These are phyloP conservation scores for Teratosphaeria viscida DNA, from an alignment of 2,329 filamentous ascomycete species.

Conservation along the genomic window DNA sequence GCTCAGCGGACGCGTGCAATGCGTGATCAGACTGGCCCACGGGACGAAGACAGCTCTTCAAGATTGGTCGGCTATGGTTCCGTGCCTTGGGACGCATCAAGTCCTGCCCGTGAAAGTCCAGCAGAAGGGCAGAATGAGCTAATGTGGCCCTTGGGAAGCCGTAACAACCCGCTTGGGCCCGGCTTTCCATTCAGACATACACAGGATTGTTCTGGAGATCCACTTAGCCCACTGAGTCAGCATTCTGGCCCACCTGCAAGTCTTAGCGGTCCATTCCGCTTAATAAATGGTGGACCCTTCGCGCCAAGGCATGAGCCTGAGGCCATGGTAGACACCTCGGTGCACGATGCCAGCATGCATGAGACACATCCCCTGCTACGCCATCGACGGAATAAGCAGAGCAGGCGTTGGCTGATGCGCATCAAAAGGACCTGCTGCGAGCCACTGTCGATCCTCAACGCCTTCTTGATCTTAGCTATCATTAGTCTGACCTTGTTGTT, in stretches of 20 bases:
- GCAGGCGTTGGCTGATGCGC: background rate
- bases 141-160: slow-evolving; percentile 3
- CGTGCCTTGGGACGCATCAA: background rate
- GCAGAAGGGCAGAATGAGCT: background rate
- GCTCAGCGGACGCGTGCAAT: slow-evolving; percentile 2
- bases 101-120: background rate
- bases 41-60: background rate
- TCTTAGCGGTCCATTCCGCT: background rate
- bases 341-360: background rate
- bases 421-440: background rate
- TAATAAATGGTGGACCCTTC: background rate
- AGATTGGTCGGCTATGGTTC: background rate
- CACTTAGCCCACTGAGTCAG: background rate
- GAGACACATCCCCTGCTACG: background rate
- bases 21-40: background rate
- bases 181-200: background rate
- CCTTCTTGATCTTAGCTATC: background rate
- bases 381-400: background rate
- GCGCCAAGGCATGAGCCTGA: background rate
- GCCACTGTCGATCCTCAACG: background rate
- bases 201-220: background rate
- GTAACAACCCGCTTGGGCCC: slow-evolving; percentile 1
- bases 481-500: background rate
- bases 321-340: background rate
- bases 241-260: too few relatives aligned